Percentiles rank a stretch among this genome's conserved stretches.
Conservation (phyloP, 1,284 basidiomycete genomes). For the Ceratobasidium sp. region DNA sequence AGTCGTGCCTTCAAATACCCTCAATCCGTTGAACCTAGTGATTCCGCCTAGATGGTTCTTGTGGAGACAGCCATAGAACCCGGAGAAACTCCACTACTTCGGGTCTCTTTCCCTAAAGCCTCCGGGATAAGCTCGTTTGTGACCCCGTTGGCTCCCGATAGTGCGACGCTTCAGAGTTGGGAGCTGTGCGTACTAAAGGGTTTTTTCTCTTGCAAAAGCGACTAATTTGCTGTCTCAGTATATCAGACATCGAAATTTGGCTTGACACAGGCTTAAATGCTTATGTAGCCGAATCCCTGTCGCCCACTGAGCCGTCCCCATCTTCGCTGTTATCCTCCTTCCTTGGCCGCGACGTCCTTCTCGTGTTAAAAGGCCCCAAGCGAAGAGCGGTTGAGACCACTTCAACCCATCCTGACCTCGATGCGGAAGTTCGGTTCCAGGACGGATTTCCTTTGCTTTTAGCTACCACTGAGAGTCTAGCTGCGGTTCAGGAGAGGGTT, state of each 20-base stretch:
- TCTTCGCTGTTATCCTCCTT: slow-evolving; percentile 68
- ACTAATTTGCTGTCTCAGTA: slow-evolving; percentile 54
- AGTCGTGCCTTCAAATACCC: background rate
- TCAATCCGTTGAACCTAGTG: slow-evolving; percentile 9
- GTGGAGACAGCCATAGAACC: slow-evolving; percentile 66
- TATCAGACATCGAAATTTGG: slow-evolving; percentile 67
- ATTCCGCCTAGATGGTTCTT: slow-evolving; percentile 67
- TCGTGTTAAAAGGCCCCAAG: slow-evolving; percentile 72
- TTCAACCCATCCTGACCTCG: slow-evolving; percentile 64
- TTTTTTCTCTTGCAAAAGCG: background rate
- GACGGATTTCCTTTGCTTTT: slow-evolving; percentile 77
- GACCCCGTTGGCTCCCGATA: slow-evolving; percentile 66
- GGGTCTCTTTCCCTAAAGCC: slow-evolving; percentile 67
- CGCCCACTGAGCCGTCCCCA: slow-evolving; percentile 54
- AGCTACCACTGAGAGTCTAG: slow-evolving; percentile 71
- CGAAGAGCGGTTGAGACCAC: slow-evolving; percentile 66
- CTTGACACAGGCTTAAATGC: slow-evolving; percentile 65
- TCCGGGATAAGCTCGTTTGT: slow-evolving; percentile 66
- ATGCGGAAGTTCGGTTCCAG: slow-evolving; percentile 68
- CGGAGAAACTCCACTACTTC: slow-evolving; percentile 61
- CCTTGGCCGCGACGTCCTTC: slow-evolving; percentile 67
- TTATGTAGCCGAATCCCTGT: slow-evolving; percentile 65
- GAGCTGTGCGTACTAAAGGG: slow-evolving; percentile 60
- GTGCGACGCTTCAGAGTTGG: slow-evolving; percentile 64
- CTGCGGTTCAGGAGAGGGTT: slow-evolving; percentile 57